phyloP scores from a whole-genome alignment of 2,329 filamentous ascomycete genomes.

The Emmonsiellopsis sp. region DNA sequence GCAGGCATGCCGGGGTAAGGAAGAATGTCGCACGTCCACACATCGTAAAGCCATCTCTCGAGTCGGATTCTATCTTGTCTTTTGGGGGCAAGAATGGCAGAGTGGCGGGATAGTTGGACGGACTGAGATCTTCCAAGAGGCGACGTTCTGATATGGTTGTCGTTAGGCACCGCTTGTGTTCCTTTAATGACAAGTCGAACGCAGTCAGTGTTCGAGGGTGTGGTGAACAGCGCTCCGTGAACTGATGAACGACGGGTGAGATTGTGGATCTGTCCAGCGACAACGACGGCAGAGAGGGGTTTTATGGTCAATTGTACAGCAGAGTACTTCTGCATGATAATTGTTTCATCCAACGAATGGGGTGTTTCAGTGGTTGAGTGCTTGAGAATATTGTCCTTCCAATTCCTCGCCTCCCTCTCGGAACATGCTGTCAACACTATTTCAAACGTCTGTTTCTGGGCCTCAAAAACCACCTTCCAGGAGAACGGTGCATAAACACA shows the following conservation, averaged over 20 bases:
- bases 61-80: slow-evolving; percentile 68
- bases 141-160: slow-evolving; percentile 4
- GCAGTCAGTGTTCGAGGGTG: slow-evolving; percentile 5
- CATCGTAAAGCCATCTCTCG: slow-evolving; percentile 63
- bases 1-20: slow-evolving; percentile 74
- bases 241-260: slow-evolving; percentile 54
- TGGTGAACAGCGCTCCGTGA: slow-evolving; percentile 55
- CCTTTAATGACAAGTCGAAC: slow-evolving; percentile 13
- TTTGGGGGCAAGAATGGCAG: slow-evolving; percentile 64
- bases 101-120: slow-evolving; percentile 53
- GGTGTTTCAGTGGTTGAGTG: slow-evolving; percentile 42
- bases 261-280: slow-evolving; percentile 62
- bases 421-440: slow-evolving; percentile 81
- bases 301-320: slow-evolving; percentile 7
- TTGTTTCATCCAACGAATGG: slow-evolving; percentile 38
- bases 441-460: slow-evolving; percentile 68
- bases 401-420: slow-evolving; percentile 66
- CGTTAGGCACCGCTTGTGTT: slow-evolving; percentile 8
- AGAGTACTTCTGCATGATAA: slow-evolving; percentile 16
- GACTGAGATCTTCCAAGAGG: slow-evolving; percentile 47
- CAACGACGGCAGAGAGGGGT: slow-evolving; percentile 52
- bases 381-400: slow-evolving; percentile 60
- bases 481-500: slow-evolving; percentile 79
- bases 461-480: slow-evolving; percentile 86
- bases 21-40: slow-evolving; percentile 74